phyloP scores from a whole-genome alignment of 768 basidiomycete genomes.

The Auriscalpium microsporum region DNA sequence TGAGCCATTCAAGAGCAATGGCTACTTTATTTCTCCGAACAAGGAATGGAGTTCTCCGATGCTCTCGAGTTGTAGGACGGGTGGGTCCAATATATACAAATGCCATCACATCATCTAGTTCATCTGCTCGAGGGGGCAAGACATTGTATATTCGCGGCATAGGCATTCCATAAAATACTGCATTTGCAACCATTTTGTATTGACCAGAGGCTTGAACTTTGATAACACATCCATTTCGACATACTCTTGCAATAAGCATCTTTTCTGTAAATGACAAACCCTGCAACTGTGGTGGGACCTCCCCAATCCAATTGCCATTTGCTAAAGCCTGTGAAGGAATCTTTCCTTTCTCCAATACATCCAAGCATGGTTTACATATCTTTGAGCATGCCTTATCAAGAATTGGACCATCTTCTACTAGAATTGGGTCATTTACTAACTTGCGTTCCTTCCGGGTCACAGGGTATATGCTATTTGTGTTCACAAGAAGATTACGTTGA shows the following conservation, averaged over 20 bases:
- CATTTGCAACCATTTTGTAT: slow-evolving; percentile 12
- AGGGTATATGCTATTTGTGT: background rate
- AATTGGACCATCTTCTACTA: background rate
- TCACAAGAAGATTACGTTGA: background rate
- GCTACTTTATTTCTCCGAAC: slow-evolving; percentile 17
- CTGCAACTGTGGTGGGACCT: slow-evolving; percentile 22
- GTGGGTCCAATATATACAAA: slow-evolving; percentile 24
- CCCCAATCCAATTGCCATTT: slow-evolving; percentile 30
- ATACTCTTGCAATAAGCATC: slow-evolving; percentile 19
- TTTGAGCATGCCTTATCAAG: background rate
- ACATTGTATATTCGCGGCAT: slow-evolving; percentile 4
- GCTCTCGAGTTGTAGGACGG: slow-evolving; percentile 21
- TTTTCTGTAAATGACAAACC: slow-evolving; percentile 25
- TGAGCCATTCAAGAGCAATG: slow-evolving; percentile 15
- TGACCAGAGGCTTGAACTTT: slow-evolving; percentile 22
- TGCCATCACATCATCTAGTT: slow-evolving; percentile 17
- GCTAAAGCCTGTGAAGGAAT: slow-evolving; percentile 23
- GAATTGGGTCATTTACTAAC: background rate
- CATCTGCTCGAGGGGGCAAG: slow-evolving; percentile 9
- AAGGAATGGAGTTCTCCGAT: slow-evolving; percentile 15
- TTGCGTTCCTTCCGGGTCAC: background rate
- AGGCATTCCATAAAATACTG: slow-evolving; percentile 10
- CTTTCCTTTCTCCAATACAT: slow-evolving; percentile 1
- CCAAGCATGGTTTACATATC: background rate
- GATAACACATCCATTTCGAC: slow-evolving; percentile 26